Conservation (phyloP, 257 asterid genomes). For the Solanum arcanum region DNA sequence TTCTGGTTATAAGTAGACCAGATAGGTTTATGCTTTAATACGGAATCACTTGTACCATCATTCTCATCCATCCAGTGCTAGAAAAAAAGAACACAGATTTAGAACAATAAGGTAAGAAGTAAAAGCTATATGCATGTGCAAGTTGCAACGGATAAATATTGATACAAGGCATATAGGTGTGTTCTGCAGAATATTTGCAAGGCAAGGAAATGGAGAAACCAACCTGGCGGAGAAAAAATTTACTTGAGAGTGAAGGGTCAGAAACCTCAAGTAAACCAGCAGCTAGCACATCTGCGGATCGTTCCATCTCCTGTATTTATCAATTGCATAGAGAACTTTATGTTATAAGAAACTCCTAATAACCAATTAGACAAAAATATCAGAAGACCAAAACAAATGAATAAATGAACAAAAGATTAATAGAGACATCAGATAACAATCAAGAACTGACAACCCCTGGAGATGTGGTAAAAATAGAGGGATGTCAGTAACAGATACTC, state of each 20-base stretch:
- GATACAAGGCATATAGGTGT: not conserved
- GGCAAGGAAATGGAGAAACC: constrained; percentile 8
- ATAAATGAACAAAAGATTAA: not conserved
- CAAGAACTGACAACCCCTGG: not conserved
- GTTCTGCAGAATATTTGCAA: not conserved
- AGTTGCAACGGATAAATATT: not conserved
- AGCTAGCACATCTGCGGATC: constrained; percentile 98
- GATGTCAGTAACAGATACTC: not conserved
- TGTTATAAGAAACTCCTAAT: constrained; percentile 1
- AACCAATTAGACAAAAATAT: not conserved
- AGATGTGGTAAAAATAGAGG: not conserved
- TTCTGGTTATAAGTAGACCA: constrained; percentile 63
- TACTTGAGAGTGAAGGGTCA: constrained; percentile 75
- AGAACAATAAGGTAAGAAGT: not conserved
- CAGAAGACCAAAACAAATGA: not conserved
- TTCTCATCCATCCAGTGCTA: constrained; percentile 80
- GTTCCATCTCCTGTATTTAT: constrained; percentile 78
- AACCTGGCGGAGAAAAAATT: constrained; percentile 90
- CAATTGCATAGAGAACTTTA: not conserved
- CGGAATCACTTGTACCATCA: constrained; percentile 52
- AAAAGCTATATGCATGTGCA: not conserved
- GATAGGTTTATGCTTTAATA: constrained; percentile 84
- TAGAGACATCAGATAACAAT: not conserved
- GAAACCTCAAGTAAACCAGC: constrained; percentile 97
- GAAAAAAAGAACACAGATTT: constrained; percentile 5